Conservation (phyloP, 495 filamentous ascomycete genomes). For the Tuber microsphaerosporum region DNA sequence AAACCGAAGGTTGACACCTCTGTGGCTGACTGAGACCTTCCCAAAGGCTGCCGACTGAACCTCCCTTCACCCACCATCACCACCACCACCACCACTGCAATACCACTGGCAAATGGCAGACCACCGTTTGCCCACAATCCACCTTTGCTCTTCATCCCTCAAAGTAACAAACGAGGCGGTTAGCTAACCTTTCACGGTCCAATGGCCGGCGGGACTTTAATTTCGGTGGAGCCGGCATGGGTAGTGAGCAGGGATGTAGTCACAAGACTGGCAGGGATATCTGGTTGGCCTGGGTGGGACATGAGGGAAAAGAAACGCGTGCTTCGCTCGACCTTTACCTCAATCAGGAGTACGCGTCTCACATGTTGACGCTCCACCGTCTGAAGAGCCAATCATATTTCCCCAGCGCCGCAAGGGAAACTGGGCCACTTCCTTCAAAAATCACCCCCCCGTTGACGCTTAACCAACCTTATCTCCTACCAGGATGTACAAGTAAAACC, state of each 20-base stretch:
- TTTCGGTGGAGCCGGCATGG: conserved; percentile 39
- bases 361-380: conserved; percentile 29
- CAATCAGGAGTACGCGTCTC: conserved; percentile 23
- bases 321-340: conserved; percentile 31
- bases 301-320: conserved; percentile 29
- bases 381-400: conserved; percentile 22
- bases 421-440: conserved; percentile 28
- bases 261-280: conserved; percentile 33
- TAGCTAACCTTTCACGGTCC: conserved; percentile 32
- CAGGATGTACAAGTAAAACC: neutral
- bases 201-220: conserved; percentile 31
- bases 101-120: conserved; percentile 21
- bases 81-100: neutral
- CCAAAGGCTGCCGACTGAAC: conserved; percentile 15
- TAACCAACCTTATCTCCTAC: conserved; percentile 27
- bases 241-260: conserved; percentile 34
- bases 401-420: conserved; percentile 17
- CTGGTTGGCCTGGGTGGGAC: conserved; percentile 28
- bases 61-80: conserved; percentile 14
- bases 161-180: conserved; percentile 34
- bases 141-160: conserved; percentile 8
- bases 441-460: conserved; percentile 7
- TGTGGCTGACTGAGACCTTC: conserved; percentile 36
- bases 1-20: conserved; percentile 30
- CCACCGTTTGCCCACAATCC: conserved; percentile 34